Conservation (phyloP, 2,329 filamentous ascomycete species). For the Pestalotiopsis sp. region DNA sequence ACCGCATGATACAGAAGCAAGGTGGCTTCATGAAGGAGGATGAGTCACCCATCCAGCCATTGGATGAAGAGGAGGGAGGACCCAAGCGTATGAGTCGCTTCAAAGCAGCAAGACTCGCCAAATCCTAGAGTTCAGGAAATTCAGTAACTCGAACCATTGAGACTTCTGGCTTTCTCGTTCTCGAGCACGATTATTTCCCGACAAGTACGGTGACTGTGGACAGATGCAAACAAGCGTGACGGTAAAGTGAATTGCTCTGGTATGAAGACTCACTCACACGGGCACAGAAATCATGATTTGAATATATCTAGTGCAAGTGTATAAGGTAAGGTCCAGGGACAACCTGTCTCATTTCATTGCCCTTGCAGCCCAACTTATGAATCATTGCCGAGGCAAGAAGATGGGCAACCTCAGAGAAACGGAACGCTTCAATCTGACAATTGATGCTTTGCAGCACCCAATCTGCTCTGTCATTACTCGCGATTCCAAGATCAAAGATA, state of each 20-base stretch:
- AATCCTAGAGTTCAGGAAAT: slow-evolving; percentile 39
- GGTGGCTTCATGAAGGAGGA: slow-evolving; percentile 80
- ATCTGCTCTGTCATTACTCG: slow-evolving; percentile 57
- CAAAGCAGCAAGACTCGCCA: slow-evolving; percentile 68
- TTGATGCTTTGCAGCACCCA: slow-evolving; percentile 54
- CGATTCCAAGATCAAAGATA: slow-evolving; percentile 57
- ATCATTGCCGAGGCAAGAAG: neutral
- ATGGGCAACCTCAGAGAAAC: slow-evolving; percentile 16
- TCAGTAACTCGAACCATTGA: slow-evolving; percentile 19
- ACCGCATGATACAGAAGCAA: slow-evolving; percentile 78
- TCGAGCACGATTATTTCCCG: neutral
- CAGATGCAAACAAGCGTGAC: neutral
- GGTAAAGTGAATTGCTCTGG: neutral
- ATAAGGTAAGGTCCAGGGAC: neutral
- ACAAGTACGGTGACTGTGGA: neutral
- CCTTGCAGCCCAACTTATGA: neutral
- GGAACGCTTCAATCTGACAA: slow-evolving; percentile 53
- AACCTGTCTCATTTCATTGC: neutral
- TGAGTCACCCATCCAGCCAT: slow-evolving; percentile 66
- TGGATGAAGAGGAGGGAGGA: slow-evolving; percentile 68
- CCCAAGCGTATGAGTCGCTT: slow-evolving; percentile 71
- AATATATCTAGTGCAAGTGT: neutral
- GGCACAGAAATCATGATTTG: neutral
- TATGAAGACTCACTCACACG: neutral
- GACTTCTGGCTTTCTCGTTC: slow-evolving; percentile 15